Conservation (phyloP, 1,139 yeast genomes). For the Yamadazyma buinensis region DNA sequence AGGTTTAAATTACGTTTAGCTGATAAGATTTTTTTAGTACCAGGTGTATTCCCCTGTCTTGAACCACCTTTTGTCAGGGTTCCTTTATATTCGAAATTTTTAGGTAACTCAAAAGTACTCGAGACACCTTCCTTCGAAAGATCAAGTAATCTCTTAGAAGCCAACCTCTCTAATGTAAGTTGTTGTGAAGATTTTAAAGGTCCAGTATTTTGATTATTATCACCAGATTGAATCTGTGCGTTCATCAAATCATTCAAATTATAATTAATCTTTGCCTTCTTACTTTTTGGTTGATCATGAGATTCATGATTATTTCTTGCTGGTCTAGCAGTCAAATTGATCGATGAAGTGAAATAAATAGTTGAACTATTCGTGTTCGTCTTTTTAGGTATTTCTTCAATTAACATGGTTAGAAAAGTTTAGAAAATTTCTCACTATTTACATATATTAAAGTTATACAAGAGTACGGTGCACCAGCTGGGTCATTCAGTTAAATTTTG, state of each 20-base stretch:
- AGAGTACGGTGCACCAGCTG: too few species aligned
- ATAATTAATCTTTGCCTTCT: slow-evolving; percentile 43
- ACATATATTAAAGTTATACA: not conserved
- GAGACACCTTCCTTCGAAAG: slow-evolving; percentile 31
- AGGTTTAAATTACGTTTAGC: slow-evolving; percentile 44
- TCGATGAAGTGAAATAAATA: slow-evolving; percentile 42
- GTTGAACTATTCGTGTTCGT: slow-evolving; percentile 32
- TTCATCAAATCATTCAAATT: slow-evolving; percentile 44
- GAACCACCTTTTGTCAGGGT: slow-evolving; percentile 18
- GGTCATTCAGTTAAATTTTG: too few species aligned
- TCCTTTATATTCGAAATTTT: slow-evolving; percentile 32
- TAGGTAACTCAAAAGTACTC: slow-evolving; percentile 38
- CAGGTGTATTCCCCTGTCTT: slow-evolving; percentile 43
- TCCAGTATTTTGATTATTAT: slow-evolving; percentile 23
- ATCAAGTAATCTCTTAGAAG: slow-evolving; percentile 35
- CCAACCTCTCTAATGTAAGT: slow-evolving; percentile 38
- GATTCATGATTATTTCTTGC: slow-evolving; percentile 15
- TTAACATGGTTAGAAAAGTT: slow-evolving; percentile 26
- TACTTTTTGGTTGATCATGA: slow-evolving; percentile 20
- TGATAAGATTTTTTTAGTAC: slow-evolving; percentile 42
- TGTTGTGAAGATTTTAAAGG: slow-evolving; percentile 44
- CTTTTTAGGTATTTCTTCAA: slow-evolving; percentile 44
- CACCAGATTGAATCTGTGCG: slow-evolving; percentile 39
- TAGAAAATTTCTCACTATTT: not conserved
- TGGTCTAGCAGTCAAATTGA: slow-evolving; percentile 42